These are phyloP conservation scores for Maudiozyma humilis DNA, from an alignment of 1,139 yeast species.

Conservation along the genomic window DNA sequence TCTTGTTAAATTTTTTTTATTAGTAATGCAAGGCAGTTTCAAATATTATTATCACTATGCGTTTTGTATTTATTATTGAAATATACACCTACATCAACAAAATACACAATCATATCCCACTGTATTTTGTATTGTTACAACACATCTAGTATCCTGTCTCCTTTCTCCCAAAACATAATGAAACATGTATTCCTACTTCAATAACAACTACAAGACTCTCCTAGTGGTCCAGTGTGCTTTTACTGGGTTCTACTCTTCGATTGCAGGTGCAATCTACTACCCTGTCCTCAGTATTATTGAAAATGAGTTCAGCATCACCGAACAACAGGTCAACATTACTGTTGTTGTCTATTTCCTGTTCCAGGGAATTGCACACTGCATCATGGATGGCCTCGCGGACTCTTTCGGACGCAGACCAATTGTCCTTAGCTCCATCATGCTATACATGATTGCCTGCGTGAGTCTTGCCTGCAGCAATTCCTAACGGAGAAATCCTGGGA, in stretches of 20 bases:
- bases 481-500: constrained; percentile 45
- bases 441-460: constrained; percentile 49
- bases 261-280: constrained; percentile 62
- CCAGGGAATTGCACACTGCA: constrained; percentile 63
- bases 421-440: constrained; percentile 40
- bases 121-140: no score
- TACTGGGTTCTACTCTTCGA: constrained; percentile 51
- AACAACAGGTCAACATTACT: constrained; percentile 52
- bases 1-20: no score
- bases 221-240: constrained; percentile 37
- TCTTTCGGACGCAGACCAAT: constrained; percentile 62
- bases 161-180: no score
- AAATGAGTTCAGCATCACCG: constrained; percentile 42
- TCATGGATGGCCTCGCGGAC: constrained; percentile 59
- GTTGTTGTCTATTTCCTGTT: constrained; percentile 63
- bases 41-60: no score
- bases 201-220: constrained; percentile 31
- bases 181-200: constrained; percentile 35
- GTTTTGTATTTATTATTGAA: no score
- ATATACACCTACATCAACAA: no score
- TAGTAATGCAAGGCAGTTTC: no score
- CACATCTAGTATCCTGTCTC: no score
- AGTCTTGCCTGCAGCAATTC: constrained; percentile 46
- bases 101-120: no score
- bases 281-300: constrained; percentile 57